Conservation (phyloP, 345 rosid genomes). For the Dipteronia dyeriana region DNA sequence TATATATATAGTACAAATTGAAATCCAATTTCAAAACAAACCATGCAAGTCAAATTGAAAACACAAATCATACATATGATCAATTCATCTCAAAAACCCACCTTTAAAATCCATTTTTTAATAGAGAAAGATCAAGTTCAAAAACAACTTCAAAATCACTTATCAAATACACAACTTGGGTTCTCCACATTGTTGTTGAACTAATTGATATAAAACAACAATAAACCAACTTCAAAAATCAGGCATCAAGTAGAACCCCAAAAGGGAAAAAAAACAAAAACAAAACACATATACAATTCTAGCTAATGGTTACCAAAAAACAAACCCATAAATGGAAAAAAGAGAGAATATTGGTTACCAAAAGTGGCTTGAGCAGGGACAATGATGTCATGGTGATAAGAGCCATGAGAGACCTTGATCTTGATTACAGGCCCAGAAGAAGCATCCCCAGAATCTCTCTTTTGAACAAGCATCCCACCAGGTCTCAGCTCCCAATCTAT, state of each 20-base stretch:
- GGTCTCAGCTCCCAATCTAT: conserved; percentile 55
- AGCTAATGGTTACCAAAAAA: background rate
- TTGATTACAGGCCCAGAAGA: conserved; percentile 41
- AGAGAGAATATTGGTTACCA: conserved; percentile 23
- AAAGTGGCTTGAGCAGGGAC: conserved; percentile 49
- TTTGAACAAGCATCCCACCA: conserved; percentile 62
- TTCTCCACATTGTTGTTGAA: background rate
- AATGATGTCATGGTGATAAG: conserved; percentile 34
- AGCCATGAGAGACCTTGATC: conserved; percentile 44
- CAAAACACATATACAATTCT: background rate
- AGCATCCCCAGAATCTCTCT: conserved; percentile 35
- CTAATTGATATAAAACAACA: too few species aligned
- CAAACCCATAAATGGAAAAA: background rate
- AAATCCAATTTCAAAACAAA: background rate
- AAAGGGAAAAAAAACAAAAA: background rate
- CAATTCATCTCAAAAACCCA: background rate
- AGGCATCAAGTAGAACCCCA: conserved; percentile 10
- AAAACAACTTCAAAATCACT: background rate
- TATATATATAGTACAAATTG: background rate
- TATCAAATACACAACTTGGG: background rate
- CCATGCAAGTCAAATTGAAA: conserved; percentile 1
- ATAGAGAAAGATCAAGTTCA: conserved; percentile 2
- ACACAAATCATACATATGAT: background rate
- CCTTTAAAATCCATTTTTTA: background rate
- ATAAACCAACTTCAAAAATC: background rate